Evolutionary conservation across 1,284 basidiomycete genomes (phyloP), one percentile per base, ranked within the genome.

Genomic region (Serendipita sp.): DNA sequence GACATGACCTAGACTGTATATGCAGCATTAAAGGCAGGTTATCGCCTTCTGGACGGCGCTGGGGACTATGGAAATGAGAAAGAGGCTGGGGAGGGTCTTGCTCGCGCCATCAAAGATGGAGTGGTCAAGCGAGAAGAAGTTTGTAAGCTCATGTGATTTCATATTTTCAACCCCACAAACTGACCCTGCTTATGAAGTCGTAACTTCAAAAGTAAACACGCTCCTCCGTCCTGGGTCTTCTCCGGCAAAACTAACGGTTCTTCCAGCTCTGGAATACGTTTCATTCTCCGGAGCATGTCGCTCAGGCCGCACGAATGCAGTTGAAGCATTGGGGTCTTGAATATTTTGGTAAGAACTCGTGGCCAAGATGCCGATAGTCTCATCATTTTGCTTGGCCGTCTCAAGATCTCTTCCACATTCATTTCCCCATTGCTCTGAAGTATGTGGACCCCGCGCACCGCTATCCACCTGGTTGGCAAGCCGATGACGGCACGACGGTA

Each of bases 391-490:
- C 64, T 88, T 74, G 88, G 89, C 70, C 85, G 88, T 13, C 13
- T 13, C 38, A 5, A 41, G 38, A 41, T 41, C 38, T 41, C 38
- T 63, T 35, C 64, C 30, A 43, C n/a, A 76, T 91, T 60, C 89
- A 91, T 72, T 91, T 91, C 79, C 89, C 89, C 22, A 77, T 91
- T 66, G 74, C 88, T 42, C 76, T 91, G 66, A 70, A 83, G 72
- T 89, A 90, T 68, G 85, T 91, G 61, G 85, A 88, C 69, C 86
- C 85, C 42, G 70, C 70, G n/a, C 79, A 82, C 68, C 82, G 82
- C 65, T 91, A 87, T 73, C 88, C 89, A 50, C 84, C 87, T 26
- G 88, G 83, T 68, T 92, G 88, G 89, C 83, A 73, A 66, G 82
- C 79, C 26, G 81, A 83, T 58, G 82, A 87, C 69, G 78, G 78